Evolutionary conservation across 2,329 filamentous ascomycete genomes (phyloP).

Genomic region (Curvularia lunata): DNA sequence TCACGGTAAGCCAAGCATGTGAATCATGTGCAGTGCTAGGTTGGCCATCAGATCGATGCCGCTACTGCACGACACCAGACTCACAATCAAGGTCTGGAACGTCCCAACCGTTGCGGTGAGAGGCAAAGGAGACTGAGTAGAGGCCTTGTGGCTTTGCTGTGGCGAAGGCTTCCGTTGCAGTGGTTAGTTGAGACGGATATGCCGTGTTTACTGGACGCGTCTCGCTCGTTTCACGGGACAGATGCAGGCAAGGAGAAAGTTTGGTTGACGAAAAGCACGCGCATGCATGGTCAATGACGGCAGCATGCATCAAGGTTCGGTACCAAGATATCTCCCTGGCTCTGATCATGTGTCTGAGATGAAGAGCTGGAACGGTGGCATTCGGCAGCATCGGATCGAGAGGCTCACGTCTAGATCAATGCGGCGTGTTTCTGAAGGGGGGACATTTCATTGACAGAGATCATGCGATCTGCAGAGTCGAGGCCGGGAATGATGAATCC

Average conservation of each 20-base stretch:
- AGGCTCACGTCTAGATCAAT: slow-evolving; percentile 1
- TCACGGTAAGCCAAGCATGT: neutral
- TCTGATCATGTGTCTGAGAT: neutral
- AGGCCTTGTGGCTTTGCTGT: neutral
- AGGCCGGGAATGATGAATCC: slow-evolving; percentile 6
- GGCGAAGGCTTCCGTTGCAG: neutral
- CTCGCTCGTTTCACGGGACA: slow-evolving; percentile 4
- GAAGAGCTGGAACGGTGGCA: slow-evolving; percentile 2
- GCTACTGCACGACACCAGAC: neutral
- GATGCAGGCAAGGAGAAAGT: slow-evolving; percentile 6
- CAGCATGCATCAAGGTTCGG: slow-evolving; percentile 2
- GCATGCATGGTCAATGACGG: slow-evolving; percentile 9
- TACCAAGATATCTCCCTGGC: neutral
- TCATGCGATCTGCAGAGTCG: slow-evolving; percentile 2
- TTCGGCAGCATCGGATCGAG: neutral
- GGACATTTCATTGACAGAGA: neutral
- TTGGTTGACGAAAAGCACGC: neutral
- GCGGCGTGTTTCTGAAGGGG: neutral
- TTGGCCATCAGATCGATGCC: neutral
- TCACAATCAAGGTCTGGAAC: slow-evolving; percentile 4
- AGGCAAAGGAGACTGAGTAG: neutral
- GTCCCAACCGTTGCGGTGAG: slow-evolving; percentile 3
- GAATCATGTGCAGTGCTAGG: slow-evolving; percentile 10
- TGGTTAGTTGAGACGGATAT: slow-evolving; percentile 1
- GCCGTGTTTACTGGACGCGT: slow-evolving; percentile 2